phyloP scores from a whole-genome alignment of 164 flowering plant genomes.

The Cinnamomum micranthum region DNA sequence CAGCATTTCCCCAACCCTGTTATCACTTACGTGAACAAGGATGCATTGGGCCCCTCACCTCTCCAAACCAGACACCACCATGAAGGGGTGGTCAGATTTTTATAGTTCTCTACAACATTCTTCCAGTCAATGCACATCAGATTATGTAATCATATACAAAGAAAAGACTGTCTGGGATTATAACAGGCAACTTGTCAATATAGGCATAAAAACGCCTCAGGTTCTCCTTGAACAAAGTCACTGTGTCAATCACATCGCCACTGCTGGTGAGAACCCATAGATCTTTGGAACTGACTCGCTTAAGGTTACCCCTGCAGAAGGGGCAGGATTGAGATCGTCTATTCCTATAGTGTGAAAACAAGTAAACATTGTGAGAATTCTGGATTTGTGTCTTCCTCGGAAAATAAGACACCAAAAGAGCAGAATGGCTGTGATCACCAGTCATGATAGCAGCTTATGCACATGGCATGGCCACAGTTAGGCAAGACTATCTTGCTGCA shows the following conservation, averaged over 20 bases:
- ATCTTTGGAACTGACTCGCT: slow-evolving; percentile 53
- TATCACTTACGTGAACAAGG: not conserved
- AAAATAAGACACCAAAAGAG: not conserved
- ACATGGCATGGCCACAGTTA: slow-evolving; percentile 86
- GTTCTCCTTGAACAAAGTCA: slow-evolving; percentile 58
- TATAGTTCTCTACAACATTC: not conserved
- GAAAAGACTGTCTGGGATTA: slow-evolving; percentile 40
- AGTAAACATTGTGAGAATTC: not conserved
- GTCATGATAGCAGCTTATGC: slow-evolving; percentile 84
- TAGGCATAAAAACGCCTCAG: slow-evolving; percentile 57
- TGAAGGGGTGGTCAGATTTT: not conserved
- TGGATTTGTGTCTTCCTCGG: not conserved
- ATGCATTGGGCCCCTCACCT: not conserved
- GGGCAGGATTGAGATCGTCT: slow-evolving; percentile 78
- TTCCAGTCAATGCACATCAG: slow-evolving; percentile 20
- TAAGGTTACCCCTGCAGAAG: slow-evolving; percentile 74
- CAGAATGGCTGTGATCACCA: slow-evolving; percentile 42
- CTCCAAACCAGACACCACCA: not conserved
- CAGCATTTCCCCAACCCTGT: not conserved
- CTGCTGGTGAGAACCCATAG: slow-evolving; percentile 70
- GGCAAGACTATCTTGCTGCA: slow-evolving; percentile 89
- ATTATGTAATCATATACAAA: slow-evolving; percentile 55
- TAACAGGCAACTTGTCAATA: slow-evolving; percentile 50
- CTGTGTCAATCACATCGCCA: slow-evolving; percentile 52
- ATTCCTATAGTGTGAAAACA: slow-evolving; percentile 42